Evolutionary conservation across 2,329 filamentous ascomycete species (phyloP).

Genomic region (Lachnellula cervina): DNA sequence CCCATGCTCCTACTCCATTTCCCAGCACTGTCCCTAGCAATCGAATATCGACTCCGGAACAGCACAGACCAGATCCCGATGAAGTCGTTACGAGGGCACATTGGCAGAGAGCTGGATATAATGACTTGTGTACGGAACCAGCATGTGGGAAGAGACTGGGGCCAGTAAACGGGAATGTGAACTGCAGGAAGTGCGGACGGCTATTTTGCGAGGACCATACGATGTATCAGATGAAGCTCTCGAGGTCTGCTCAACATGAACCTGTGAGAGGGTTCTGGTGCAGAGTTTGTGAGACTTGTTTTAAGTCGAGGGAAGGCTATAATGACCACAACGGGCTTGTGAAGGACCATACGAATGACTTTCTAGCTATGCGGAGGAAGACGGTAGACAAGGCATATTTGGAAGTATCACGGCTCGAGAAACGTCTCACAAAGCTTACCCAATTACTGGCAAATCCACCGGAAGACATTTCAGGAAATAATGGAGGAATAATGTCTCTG

Average conservation of each 20-base stretch:
- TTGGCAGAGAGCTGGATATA: conserved; percentile 74
- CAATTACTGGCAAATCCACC: conserved; percentile 73
- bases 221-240: conserved; percentile 99
- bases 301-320: conserved; percentile 92
- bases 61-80: conserved; percentile 62
- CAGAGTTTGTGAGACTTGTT: conserved; percentile 97
- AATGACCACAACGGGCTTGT: conserved; percentile 76
- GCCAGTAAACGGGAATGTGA: conserved; percentile 75
- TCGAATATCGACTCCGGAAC: conserved; percentile 31
- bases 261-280: conserved; percentile 90
- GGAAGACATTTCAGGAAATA: conserved; percentile 53
- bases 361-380: conserved; percentile 66
- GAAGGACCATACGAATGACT: conserved; percentile 67
- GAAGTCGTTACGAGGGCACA: conserved; percentile 83
- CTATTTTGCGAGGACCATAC: conserved; percentile 97
- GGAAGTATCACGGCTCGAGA: conserved; percentile 86
- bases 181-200: conserved; percentile 88
- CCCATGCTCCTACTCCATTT: conserved; percentile 32
- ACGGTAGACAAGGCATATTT: conserved; percentile 80
- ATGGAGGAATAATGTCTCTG: conserved; percentile 49
- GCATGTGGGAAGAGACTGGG: conserved; percentile 77
- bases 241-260: conserved; percentile 81
- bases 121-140: conserved; percentile 83
- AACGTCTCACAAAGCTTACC: conserved; percentile 84
- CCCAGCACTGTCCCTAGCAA: conserved; percentile 35